Evolutionary conservation across 169 alveolate species (phyloP), one percentile per base, ranked within the genome.

Genomic region (Eimeria falciformis): DNA sequence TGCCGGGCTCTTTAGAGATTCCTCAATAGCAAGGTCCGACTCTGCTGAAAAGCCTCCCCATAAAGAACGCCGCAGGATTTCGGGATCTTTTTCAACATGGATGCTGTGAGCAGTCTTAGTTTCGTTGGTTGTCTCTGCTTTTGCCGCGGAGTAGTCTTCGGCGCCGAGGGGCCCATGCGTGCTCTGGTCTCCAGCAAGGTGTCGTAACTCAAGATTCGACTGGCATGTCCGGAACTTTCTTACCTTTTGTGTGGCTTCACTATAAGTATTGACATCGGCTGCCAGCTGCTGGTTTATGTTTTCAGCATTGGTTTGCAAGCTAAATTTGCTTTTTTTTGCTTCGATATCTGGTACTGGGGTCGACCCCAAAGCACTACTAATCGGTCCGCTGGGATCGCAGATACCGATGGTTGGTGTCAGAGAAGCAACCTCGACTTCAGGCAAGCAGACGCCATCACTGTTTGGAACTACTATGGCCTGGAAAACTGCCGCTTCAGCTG

Each of bases 401-500:
- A 45, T 7, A n/a, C 47, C 18, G 46, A 40, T 18, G 18, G 2
- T 47, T 5, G 85, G 65, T 2, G 68, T 75, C 56, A 75, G 18
- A 21, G 21, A 47, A 7, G 55, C 85, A 75, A 66, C 21, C 17
- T 75, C 85, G 5, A 75, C 68, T 75, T 75, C 85, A 11, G 85
- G 85, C 37, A 75, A 27, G 68, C 37, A 5, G 85, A 75, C 7
- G 43, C 68, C 85, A 12, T 75, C 85, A 12, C 27, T 33, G 3
- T 45, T 45, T 21, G 66, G 62, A 45, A 55, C 33, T 14, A 46
- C 29, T 12, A 79, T 0, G 21, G 89, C 75, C 55, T 37, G 69
- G 27, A 50, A 50, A 17, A 29, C 69, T 7, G 89, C 75, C 4
- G 73, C 75, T 53, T 12, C 55, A 21, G 75, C 29, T 29, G 37